Conservation (phyloP, 2,329 filamentous ascomycete species). For the Akanthomyces uredinophilus region DNA sequence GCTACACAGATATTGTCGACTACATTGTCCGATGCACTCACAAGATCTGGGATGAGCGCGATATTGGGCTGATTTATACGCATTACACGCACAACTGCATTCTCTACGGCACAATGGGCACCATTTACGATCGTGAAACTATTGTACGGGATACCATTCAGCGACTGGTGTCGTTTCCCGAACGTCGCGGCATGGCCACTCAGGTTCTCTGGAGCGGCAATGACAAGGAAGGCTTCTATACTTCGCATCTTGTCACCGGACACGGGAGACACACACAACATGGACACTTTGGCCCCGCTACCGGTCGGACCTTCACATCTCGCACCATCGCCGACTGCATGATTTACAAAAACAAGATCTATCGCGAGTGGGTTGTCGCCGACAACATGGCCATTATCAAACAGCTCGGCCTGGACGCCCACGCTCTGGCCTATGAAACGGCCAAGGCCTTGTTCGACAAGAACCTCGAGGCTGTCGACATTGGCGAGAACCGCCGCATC, state of each 20-base stretch:
- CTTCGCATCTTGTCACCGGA: conserved; percentile 9
- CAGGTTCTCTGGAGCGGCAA: conserved; percentile 4
- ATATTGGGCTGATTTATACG: conserved; percentile 10
- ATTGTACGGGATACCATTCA: conserved; percentile 11
- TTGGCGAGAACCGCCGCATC: conserved; percentile 8
- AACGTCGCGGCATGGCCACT: conserved; percentile 1
- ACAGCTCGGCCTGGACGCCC: conserved; percentile 6
- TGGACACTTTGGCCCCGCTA: conserved; percentile 3
- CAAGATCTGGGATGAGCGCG: conserved; percentile 9
- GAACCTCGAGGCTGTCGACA: conserved; percentile 6
- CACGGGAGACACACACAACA: conserved; percentile 2
- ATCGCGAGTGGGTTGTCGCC: conserved; percentile 10
- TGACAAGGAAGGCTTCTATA: conserved; percentile 6
- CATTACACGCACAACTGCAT: conserved; percentile 12
- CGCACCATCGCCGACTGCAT: conserved; percentile 11
- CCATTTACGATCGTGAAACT: conserved; percentile 8
- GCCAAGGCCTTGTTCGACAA: conserved; percentile 1
- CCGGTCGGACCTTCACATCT: background rate
- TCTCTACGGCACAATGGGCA: conserved; percentile 9
- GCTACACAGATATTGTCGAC: conserved; percentile 13
- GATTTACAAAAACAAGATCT: conserved; percentile 9
- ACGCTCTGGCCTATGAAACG: background rate
- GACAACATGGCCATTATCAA: conserved; percentile 9
- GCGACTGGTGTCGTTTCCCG: conserved; percentile 6
- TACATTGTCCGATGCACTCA: conserved; percentile 13